A percentile compares a stretch with the other conserved stretches of the same genome.
Conservation (phyloP, 1,284 basidiomycete species). For the Phellopilus nigrolimitatus region DNA sequence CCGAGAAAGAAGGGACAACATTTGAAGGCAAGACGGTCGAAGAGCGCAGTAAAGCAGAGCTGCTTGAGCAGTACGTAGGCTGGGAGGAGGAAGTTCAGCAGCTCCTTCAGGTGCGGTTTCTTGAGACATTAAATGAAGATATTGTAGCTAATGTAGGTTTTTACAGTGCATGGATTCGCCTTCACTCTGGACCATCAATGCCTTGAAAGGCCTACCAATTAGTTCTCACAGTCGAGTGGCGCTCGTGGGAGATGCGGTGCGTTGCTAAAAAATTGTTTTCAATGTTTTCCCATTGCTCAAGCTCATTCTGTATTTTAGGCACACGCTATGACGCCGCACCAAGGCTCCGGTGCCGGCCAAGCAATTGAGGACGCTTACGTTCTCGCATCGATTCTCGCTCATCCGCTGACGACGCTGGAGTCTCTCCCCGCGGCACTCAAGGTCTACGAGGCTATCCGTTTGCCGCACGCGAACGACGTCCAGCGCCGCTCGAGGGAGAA, state of each 20-base stretch:
- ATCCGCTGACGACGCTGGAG: constrained; percentile 24
- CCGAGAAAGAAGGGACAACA: constrained; percentile 10
- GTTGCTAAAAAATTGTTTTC: background rate
- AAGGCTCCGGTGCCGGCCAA: constrained; percentile 21
- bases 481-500: constrained; percentile 27
- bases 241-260: constrained; percentile 21
- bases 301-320: constrained; percentile 6
- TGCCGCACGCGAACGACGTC: constrained; percentile 31
- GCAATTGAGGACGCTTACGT: constrained; percentile 31
- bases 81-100: constrained; percentile 20
- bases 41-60: constrained; percentile 1
- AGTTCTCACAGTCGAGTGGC: constrained; percentile 16
- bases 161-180: constrained; percentile 20
- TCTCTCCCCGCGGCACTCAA: constrained; percentile 27
- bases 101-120: constrained; percentile 13
- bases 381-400: constrained; percentile 32
- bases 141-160: background rate
- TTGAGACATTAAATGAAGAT: background rate
- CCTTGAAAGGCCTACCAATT: constrained; percentile 8
- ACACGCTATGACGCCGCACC: constrained; percentile 23
- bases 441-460: constrained; percentile 34
- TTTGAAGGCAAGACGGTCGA: constrained; percentile 5
- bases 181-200: constrained; percentile 20
- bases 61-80: constrained; percentile 11
- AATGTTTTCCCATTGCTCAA: background rate